Percentiles rank a stretch among this genome's conserved stretches.
These are phyloP conservation scores for Dothidotthia symphoricarpi DNA, from an alignment of 2,329 filamentous ascomycete species.

Conservation along the genomic window DNA sequence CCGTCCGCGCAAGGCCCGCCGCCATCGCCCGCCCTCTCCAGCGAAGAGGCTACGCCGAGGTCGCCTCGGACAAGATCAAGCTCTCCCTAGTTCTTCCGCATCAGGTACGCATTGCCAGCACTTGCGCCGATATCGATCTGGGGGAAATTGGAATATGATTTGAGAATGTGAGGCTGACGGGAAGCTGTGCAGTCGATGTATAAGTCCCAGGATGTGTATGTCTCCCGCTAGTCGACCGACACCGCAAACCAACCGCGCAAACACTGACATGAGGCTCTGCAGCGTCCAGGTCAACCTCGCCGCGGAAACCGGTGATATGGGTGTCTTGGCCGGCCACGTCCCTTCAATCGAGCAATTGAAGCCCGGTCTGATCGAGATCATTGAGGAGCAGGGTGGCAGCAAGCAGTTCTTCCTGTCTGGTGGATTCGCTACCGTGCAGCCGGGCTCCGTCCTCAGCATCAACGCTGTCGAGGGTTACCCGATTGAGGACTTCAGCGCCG, in stretches of 20 bases:
- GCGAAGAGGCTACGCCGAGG: slow-evolving; percentile 79
- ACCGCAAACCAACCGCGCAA: slow-evolving; percentile 18
- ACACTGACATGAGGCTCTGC: slow-evolving; percentile 35
- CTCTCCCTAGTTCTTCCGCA: slow-evolving; percentile 96
- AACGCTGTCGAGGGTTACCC: slow-evolving; percentile 96
- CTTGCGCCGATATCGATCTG: neutral
- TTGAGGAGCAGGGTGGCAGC: slow-evolving; percentile 84
- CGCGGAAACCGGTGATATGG: slow-evolving; percentile 98
- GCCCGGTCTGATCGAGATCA: slow-evolving; percentile 90
- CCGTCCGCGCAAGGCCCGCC: slow-evolving; percentile 75
- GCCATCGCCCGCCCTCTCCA: slow-evolving; percentile 73
- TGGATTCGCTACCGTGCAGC: slow-evolving; percentile 95
- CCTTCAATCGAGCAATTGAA: slow-evolving; percentile 98
- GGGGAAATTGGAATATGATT: neutral
- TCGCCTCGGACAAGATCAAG: slow-evolving; percentile 71
- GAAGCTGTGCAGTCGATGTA: slow-evolving; percentile 58
- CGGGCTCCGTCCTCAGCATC: slow-evolving; percentile 92
- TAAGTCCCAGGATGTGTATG: slow-evolving; percentile 70
- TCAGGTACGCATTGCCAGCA: slow-evolving; percentile 68
- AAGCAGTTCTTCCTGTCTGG: slow-evolving; percentile 99
- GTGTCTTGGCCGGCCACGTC: slow-evolving; percentile 98
- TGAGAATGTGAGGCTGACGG: slow-evolving; percentile 23
- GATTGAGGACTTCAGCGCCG: slow-evolving; percentile 92
- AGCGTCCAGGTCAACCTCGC: slow-evolving; percentile 98
- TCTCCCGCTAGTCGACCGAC: slow-evolving; percentile 37